These are phyloP conservation scores for Aspergillus bombycis DNA, from an alignment of 2,329 filamentous ascomycete genomes.

Conservation along the genomic window DNA sequence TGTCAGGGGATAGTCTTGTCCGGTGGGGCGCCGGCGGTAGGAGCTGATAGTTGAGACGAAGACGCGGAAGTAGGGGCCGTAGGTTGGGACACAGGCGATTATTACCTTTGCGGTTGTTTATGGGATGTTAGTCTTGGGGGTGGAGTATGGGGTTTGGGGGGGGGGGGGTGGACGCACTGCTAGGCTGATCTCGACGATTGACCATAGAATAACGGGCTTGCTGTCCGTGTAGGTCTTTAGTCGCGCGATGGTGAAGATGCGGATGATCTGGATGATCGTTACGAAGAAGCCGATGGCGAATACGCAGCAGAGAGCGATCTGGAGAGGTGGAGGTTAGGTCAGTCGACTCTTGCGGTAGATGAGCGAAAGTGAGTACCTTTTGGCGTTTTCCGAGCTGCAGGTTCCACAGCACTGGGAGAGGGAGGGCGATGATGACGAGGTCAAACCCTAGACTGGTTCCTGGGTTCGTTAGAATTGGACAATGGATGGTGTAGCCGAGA, in stretches of 20 bases:
- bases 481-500: neutral
- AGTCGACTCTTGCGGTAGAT: neutral
- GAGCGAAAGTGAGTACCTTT: constrained; percentile 12
- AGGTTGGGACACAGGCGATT: constrained; percentile 47
- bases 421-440: constrained; percentile 28
- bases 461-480: neutral
- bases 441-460: constrained; percentile 30
- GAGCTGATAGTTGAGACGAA: constrained; percentile 23
- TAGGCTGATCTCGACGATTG: constrained; percentile 49
- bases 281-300: constrained; percentile 57
- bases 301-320: constrained; percentile 47
- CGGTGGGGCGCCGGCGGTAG: constrained; percentile 17
- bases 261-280: constrained; percentile 55
- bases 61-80: constrained; percentile 45
- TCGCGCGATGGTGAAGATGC: constrained; percentile 53
- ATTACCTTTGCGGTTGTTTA: constrained; percentile 32
- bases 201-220: constrained; percentile 49
- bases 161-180: constrained; percentile 32
- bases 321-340: constrained; percentile 5
- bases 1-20: neutral
- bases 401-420: constrained; percentile 27
- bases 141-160: neutral
- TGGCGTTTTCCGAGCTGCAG: constrained; percentile 21
- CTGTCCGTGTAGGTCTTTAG: constrained; percentile 52
- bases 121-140: neutral